These are phyloP conservation scores for Lachancea thermotolerans DNA, from an alignment of 805 yeast species.

Conservation along the genomic window DNA sequence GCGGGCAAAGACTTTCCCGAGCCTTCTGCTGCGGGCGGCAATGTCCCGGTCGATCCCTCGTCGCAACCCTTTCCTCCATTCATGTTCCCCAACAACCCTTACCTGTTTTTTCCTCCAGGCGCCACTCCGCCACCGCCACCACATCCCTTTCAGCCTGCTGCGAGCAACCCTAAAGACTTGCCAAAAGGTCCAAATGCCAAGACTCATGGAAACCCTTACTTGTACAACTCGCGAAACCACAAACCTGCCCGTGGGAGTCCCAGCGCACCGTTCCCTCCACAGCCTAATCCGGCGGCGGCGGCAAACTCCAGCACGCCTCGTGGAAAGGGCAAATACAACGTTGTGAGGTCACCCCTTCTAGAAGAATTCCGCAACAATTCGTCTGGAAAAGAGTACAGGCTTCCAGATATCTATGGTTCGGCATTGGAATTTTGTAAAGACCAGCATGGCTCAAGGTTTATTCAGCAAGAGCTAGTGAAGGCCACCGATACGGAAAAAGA, in stretches of 20 bases:
- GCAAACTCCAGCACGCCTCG: neutral
- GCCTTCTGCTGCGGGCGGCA: neutral
- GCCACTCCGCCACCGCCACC: slow-evolving; percentile 22
- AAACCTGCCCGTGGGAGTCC: neutral
- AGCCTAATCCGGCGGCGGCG: slow-evolving; percentile 1
- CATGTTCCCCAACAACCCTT: slow-evolving; percentile 4
- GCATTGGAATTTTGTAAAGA: slow-evolving; percentile 90
- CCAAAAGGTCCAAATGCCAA: neutral
- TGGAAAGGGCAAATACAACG: slow-evolving; percentile 20
- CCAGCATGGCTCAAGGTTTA: slow-evolving; percentile 95
- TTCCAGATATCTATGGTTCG: slow-evolving; percentile 76
- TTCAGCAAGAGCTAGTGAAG: slow-evolving; percentile 74
- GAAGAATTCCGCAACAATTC: slow-evolving; percentile 73
- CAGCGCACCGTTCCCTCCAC: neutral
- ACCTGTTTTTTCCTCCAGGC: slow-evolving; percentile 7
- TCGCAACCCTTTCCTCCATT: slow-evolving; percentile 15
- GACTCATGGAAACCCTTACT: slow-evolving; percentile 7
- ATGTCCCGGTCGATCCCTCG: slow-evolving; percentile 1
- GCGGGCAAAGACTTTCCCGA: neutral
- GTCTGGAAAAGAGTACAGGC: slow-evolving; percentile 47
- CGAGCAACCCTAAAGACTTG: neutral
- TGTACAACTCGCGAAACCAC: slow-evolving; percentile 4
- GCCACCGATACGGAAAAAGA: slow-evolving; percentile 69
- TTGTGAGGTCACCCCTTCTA: slow-evolving; percentile 67
- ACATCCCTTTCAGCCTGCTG: slow-evolving; percentile 3